phyloP scores from a whole-genome alignment of 306 rosid genomes.

The Calophaca sinica region DNA sequence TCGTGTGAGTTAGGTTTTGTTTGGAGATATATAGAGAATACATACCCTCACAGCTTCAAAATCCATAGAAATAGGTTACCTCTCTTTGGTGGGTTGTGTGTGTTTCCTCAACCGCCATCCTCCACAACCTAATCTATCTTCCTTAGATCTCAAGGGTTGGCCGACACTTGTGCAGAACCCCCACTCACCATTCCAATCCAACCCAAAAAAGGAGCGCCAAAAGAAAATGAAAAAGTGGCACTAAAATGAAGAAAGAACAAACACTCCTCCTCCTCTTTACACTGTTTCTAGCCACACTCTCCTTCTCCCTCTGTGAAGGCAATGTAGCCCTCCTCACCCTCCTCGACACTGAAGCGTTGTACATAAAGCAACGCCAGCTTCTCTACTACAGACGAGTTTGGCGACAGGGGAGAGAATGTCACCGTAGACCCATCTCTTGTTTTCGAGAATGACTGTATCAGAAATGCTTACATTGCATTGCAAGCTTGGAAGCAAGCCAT shows the following conservation, averaged over 20 bases:
- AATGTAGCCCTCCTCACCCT: conserved; percentile 59
- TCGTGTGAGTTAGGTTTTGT: background rate
- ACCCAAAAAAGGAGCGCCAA: background rate
- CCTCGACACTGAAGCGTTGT: conserved; percentile 52
- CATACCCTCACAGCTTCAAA: conserved; percentile 49
- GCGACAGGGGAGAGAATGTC: conserved; percentile 75
- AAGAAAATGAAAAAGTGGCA: conserved; percentile 41
- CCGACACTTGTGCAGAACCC: too few species aligned
- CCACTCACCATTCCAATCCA: too few species aligned
- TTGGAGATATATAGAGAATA: background rate
- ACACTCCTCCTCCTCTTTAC: conserved; percentile 42
- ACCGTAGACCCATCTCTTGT: conserved; percentile 49
- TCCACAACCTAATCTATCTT: background rate
- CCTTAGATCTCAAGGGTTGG: conserved; percentile 49
- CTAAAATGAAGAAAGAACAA: conserved; percentile 73
- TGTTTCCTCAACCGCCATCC: conserved; percentile 18
- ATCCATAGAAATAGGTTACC: conserved; percentile 59
- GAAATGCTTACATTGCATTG: conserved; percentile 65
- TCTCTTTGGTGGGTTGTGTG: background rate
- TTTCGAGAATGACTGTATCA: conserved; percentile 60
- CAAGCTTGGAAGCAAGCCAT: conserved; percentile 78
- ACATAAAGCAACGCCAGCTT: conserved; percentile 73
- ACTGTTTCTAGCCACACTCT: conserved; percentile 44
- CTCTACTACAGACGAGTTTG: conserved; percentile 84
- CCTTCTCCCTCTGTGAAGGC: conserved; percentile 37